Conservation (phyloP, 2,329 filamentous ascomycete genomes). For the Colletotrichum acutatum region DNA sequence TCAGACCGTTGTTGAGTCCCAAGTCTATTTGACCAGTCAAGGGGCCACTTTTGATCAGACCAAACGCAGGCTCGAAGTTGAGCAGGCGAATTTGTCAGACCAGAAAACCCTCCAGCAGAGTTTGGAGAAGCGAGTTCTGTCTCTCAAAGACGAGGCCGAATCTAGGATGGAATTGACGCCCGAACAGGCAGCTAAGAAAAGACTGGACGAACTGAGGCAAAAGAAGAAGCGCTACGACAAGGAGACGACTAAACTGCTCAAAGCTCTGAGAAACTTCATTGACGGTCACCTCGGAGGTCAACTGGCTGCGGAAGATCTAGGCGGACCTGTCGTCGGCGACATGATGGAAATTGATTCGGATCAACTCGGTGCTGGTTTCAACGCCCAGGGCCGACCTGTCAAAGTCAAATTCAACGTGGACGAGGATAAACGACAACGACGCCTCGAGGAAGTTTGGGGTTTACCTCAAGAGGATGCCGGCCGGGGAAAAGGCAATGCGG, state of each 20-base stretch:
- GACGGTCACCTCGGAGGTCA: slow-evolving; percentile 76
- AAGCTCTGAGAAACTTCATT: slow-evolving; percentile 76
- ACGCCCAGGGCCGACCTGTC: slow-evolving; percentile 66
- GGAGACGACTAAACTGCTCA: slow-evolving; percentile 70
- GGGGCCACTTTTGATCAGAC: slow-evolving; percentile 53
- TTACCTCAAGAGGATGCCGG: slow-evolving; percentile 32
- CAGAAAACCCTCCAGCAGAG: slow-evolving; percentile 66
- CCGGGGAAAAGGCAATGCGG: slow-evolving; percentile 45
- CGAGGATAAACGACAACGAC: slow-evolving; percentile 64
- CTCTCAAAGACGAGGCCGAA: slow-evolving; percentile 67
- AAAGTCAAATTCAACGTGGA: slow-evolving; percentile 56
- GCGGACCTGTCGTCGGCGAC: slow-evolving; percentile 84
- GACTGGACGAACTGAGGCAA: slow-evolving; percentile 68
- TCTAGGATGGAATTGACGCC: slow-evolving; percentile 68
- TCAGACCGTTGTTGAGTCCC: slow-evolving; percentile 72
- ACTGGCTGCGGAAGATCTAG: slow-evolving; percentile 85
- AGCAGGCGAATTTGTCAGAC: slow-evolving; percentile 63
- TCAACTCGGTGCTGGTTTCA: slow-evolving; percentile 69
- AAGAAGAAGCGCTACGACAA: slow-evolving; percentile 70
- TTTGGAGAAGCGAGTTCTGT: slow-evolving; percentile 66
- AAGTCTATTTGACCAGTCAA: slow-evolving; percentile 64
- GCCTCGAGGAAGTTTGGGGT: slow-evolving; percentile 74
- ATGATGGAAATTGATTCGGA: slow-evolving; percentile 72
- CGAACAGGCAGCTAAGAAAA: slow-evolving; percentile 70
- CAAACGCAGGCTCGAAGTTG: slow-evolving; percentile 60